These are phyloP conservation scores for Exidia glandulosa DNA, from an alignment of 768 basidiomycete genomes.

Conservation along the genomic window DNA sequence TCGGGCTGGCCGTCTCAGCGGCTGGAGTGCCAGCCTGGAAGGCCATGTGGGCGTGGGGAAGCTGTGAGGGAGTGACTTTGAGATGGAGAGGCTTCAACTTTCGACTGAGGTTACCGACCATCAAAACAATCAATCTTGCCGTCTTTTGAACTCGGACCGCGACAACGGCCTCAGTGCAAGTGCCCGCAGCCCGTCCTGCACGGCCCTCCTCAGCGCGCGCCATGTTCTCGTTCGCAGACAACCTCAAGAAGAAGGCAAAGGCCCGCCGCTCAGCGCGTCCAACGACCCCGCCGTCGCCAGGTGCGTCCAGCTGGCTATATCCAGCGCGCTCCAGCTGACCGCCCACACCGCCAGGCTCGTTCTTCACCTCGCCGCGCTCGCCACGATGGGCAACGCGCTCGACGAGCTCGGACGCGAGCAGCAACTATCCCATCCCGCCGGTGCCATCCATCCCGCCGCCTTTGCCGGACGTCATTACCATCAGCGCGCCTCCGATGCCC, in stretches of 20 bases:
- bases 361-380: neutral
- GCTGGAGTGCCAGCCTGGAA: too few species aligned
- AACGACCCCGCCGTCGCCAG: neutral
- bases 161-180: neutral
- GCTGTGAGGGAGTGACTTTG: too few species aligned
- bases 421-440: neutral
- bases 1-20: too few species aligned
- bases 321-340: too few species aligned
- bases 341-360: neutral
- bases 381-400: neutral
- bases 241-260: neutral
- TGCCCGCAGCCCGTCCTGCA: neutral
- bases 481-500: neutral
- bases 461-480: neutral
- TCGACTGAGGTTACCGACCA: too few species aligned
- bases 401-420: neutral
- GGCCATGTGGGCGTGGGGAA: too few species aligned
- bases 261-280: neutral
- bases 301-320: too few species aligned
- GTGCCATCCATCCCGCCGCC: neutral
- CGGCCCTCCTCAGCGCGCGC: neutral
- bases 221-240: slow-evolving; percentile 1
- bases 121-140: too few species aligned
- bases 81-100: too few species aligned
- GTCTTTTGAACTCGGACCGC: neutral